Conservation (phyloP, 805 yeast genomes). For the Starmerella sp. region DNA sequence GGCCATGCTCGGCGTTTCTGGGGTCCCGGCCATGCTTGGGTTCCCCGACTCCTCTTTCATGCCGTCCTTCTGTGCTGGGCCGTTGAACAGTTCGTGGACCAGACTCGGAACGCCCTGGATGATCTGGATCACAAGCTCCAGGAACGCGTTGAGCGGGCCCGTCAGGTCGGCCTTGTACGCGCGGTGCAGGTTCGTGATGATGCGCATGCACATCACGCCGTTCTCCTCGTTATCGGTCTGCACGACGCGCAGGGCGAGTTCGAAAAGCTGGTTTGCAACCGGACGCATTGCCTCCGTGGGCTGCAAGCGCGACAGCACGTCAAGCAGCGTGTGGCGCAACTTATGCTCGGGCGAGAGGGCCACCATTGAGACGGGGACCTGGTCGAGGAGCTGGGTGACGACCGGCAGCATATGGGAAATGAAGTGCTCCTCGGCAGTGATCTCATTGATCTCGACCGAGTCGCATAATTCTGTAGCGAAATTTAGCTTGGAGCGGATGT, state of each 20-base stretch:
- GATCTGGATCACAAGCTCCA: constrained; percentile 61
- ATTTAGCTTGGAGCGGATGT: constrained; percentile 51
- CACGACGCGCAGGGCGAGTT: constrained; percentile 46
- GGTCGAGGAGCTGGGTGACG: constrained; percentile 48
- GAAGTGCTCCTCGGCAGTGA: constrained; percentile 68
- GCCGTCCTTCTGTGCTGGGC: constrained; percentile 1
- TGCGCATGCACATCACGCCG: constrained; percentile 82
- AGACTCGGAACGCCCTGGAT: constrained; percentile 70
- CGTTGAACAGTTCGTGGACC: constrained; percentile 56
- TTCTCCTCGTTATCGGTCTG: constrained; percentile 86
- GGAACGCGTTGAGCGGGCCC: constrained; percentile 67
- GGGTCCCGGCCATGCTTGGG: background rate
- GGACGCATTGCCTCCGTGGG: constrained; percentile 73
- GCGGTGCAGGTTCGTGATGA: constrained; percentile 74
- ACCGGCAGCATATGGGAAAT: constrained; percentile 59
- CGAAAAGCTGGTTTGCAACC: constrained; percentile 50
- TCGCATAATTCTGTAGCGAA: constrained; percentile 75
- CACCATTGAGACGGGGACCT: constrained; percentile 39
- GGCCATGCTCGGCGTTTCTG: background rate
- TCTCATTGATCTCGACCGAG: constrained; percentile 71
- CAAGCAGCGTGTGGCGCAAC: constrained; percentile 63
- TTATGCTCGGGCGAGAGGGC: constrained; percentile 31
- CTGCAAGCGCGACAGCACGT: constrained; percentile 68
- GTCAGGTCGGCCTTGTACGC: constrained; percentile 58
- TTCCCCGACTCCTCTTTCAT: background rate